phyloP scores from a whole-genome alignment of 208 protist genomes.

The Crithidia fasciculata region DNA sequence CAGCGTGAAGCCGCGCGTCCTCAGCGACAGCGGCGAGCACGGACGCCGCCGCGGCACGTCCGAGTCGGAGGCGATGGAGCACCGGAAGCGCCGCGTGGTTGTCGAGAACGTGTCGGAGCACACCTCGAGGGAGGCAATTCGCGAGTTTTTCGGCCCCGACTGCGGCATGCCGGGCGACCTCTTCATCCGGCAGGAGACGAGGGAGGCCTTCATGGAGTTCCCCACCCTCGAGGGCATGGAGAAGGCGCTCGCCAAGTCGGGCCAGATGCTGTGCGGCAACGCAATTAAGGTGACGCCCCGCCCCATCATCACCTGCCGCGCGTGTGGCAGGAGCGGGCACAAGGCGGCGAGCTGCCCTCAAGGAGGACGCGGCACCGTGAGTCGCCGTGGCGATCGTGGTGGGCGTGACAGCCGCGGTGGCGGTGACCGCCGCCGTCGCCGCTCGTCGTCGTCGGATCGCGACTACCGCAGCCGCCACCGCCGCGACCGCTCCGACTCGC shows the following conservation, averaged over 20 bases:
- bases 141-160: constrained; percentile 46
- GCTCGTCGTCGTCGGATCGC: constrained; percentile 14
- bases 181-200: constrained; percentile 41
- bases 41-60: constrained; percentile 1
- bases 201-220: constrained; percentile 75
- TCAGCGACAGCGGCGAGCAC: constrained; percentile 10
- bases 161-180: constrained; percentile 64
- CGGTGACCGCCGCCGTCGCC: constrained; percentile 46
- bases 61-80: not conserved
- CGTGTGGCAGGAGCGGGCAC: constrained; percentile 73
- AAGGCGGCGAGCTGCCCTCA: constrained; percentile 55
- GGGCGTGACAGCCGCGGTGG: constrained; percentile 15
- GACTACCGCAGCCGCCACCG: constrained; percentile 29
- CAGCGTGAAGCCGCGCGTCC: constrained; percentile 48
- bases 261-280: constrained; percentile 42
- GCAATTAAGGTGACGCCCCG: constrained; percentile 49
- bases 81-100: constrained; percentile 44
- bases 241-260: constrained; percentile 55
- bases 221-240: constrained; percentile 30
- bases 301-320: constrained; percentile 59
- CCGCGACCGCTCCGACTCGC: constrained; percentile 31
- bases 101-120: constrained; percentile 47
- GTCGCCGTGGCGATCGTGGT: constrained; percentile 16
- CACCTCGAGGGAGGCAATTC: constrained; percentile 43
- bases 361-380: constrained; percentile 50